These are phyloP conservation scores for Corrigiola litoralis DNA, from an alignment of 179 eudicot species.

Conservation along the genomic window DNA sequence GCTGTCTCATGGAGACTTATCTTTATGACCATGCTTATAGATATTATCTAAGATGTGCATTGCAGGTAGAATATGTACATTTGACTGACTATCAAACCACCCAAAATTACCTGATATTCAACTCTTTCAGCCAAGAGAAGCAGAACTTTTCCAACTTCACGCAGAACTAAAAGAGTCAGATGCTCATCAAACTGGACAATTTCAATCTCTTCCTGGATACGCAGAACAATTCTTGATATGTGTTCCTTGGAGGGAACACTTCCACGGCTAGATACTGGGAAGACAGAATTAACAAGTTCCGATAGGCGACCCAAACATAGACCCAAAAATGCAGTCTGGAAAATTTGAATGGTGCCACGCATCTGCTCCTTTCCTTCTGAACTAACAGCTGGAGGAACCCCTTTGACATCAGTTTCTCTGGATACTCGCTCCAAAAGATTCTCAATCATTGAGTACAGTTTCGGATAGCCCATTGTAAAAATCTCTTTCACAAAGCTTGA, in stretches of 20 bases:
- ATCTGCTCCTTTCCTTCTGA: constrained; percentile 74
- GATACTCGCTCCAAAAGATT: constrained; percentile 84
- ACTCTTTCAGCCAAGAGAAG: constrained; percentile 82
- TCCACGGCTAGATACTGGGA: constrained; percentile 76
- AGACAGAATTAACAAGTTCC: constrained; percentile 70
- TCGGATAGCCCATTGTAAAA: constrained; percentile 82
- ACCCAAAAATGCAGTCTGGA: constrained; percentile 68
- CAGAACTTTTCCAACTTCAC: constrained; percentile 73
- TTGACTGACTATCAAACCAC: background rate
- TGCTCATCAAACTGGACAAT: constrained; percentile 82
- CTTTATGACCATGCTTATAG: background rate
- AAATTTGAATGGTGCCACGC: constrained; percentile 59
- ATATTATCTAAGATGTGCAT: background rate
- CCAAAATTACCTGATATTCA: constrained; percentile 69
- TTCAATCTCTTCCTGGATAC: constrained; percentile 91
- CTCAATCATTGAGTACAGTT: constrained; percentile 71
- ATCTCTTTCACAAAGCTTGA: constrained; percentile 92
- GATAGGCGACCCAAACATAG: constrained; percentile 72
- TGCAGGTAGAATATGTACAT: background rate
- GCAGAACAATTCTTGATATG: constrained; percentile 63
- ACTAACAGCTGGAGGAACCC: constrained; percentile 80
- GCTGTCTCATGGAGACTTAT: no score
- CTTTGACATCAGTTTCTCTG: constrained; percentile 93
- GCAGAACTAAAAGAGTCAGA: constrained; percentile 81
- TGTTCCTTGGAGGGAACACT: constrained; percentile 83